These are phyloP conservation scores for Saprolegnia diclina DNA, from an alignment of 352 stramenopile genomes.

Conservation along the genomic window DNA sequence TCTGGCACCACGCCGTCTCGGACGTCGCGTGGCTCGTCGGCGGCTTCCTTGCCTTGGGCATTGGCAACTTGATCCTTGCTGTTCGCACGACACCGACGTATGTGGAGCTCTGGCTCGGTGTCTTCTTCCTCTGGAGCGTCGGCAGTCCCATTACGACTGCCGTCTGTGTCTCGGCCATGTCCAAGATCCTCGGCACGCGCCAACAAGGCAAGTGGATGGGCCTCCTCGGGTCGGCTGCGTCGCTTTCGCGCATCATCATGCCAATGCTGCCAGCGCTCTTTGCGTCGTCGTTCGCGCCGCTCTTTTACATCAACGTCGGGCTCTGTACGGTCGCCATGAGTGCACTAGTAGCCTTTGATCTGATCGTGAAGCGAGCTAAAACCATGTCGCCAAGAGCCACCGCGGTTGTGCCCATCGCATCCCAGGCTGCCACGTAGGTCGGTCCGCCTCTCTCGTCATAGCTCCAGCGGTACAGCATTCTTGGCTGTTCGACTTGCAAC, in stretches of 20 bases:
- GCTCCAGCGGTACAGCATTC: too few species aligned
- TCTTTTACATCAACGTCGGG: conserved; percentile 72
- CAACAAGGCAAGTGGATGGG: conserved; percentile 78
- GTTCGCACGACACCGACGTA: not conserved
- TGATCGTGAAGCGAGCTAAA: too few species aligned
- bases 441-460: too few species aligned
- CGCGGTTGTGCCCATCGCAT: too few species aligned
- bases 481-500: too few species aligned
- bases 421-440: too few species aligned
- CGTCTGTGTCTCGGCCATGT: conserved; percentile 68
- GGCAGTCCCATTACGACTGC: conserved; percentile 74
- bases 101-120: not conserved
- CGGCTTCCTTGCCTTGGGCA: conserved; percentile 57
- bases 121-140: conserved; percentile 78
- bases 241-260: conserved; percentile 66
- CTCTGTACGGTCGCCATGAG: conserved; percentile 30
- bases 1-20: conserved; percentile 55
- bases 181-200: conserved; percentile 62
- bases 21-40: conserved; percentile 66
- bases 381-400: too few species aligned
- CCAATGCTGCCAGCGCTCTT: conserved; percentile 43
- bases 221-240: conserved; percentile 61
- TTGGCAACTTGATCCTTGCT: conserved; percentile 52
- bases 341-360: too few species aligned
- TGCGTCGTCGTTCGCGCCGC: conserved; percentile 43